phyloP scores from a whole-genome alignment of 2,329 filamentous ascomycete species.

The Chaetomium sp. region DNA sequence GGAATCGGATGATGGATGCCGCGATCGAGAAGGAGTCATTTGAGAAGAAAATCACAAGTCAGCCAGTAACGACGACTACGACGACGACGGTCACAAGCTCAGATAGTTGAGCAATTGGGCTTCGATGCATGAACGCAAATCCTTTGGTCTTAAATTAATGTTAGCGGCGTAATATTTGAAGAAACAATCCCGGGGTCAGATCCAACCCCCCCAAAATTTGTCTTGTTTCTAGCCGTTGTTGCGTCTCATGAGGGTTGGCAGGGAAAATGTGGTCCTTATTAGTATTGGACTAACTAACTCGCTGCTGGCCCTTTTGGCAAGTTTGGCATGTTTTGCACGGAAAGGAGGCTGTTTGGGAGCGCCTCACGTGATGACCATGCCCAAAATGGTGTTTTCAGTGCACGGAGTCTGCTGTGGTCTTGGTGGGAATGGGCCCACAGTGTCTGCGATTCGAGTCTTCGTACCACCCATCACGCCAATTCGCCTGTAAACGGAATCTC shows the following conservation, averaged over 20 bases:
- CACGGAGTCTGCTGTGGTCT: conserved; percentile 10
- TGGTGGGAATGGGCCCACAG: conserved; percentile 14
- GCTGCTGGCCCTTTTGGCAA: neutral
- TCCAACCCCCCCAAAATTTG: too few species aligned
- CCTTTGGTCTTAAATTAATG: too few species aligned
- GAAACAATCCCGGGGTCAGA: too few species aligned
- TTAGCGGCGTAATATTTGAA: too few species aligned
- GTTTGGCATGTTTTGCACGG: neutral
- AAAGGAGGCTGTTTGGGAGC: neutral
- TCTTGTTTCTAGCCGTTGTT: too few species aligned
- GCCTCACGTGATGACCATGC: conserved; percentile 20
- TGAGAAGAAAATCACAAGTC: conserved; percentile 34
- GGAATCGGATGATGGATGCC: conserved; percentile 80
- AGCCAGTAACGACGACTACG: neutral
- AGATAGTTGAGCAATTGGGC: neutral
- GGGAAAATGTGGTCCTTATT: too few species aligned
- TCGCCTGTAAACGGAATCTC: neutral
- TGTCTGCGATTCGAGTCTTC: conserved; percentile 9
- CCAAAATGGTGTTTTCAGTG: conserved; percentile 14
- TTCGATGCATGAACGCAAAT: too few species aligned
- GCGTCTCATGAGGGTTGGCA: too few species aligned
- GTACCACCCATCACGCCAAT: conserved; percentile 10
- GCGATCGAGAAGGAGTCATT: conserved; percentile 69
- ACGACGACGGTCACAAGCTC: neutral
- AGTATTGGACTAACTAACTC: too few species aligned